These are phyloP conservation scores for Durio zibethinus DNA, from an alignment of 345 rosid genomes.

Conservation along the genomic window DNA sequence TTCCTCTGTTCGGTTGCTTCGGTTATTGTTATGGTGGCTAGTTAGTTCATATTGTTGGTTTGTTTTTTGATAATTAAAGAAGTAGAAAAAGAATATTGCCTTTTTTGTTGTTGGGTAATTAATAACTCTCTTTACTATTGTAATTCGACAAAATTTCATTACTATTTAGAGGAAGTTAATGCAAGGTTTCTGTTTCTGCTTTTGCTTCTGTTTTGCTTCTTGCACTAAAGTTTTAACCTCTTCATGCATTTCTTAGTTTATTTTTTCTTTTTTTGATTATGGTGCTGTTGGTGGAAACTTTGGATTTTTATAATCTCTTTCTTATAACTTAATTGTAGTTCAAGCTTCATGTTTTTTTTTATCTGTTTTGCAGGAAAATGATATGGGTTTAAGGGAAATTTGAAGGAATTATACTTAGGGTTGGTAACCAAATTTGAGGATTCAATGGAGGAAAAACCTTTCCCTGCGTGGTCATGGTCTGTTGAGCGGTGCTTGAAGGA, in stretches of 20 bases:
- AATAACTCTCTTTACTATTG: background rate
- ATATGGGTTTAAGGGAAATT: conserved; percentile 4
- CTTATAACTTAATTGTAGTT: background rate
- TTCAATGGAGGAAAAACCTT: conserved; percentile 63
- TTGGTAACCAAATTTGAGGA: conserved; percentile 10
- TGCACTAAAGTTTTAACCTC: background rate
- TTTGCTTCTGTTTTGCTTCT: background rate
- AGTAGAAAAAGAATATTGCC: background rate
- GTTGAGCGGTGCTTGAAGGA: conserved; percentile 74
- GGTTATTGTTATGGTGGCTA: background rate
- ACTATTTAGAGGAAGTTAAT: background rate
- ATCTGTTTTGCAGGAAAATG: conserved; percentile 30
- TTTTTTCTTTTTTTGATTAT: background rate
- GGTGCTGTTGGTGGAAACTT: background rate
- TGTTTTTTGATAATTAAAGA: background rate
- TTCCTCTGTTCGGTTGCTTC: background rate
- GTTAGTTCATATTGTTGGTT: background rate
- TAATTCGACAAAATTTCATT: background rate
- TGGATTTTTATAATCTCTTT: background rate
- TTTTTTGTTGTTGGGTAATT: background rate
- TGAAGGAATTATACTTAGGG: conserved; percentile 6
- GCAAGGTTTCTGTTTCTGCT: background rate
- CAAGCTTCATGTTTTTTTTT: conserved; percentile 3
- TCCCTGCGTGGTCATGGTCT: conserved; percentile 78
- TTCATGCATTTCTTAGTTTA: background rate